Conservation (phyloP, 129 eudicot genomes). For the Mikania micrantha region DNA sequence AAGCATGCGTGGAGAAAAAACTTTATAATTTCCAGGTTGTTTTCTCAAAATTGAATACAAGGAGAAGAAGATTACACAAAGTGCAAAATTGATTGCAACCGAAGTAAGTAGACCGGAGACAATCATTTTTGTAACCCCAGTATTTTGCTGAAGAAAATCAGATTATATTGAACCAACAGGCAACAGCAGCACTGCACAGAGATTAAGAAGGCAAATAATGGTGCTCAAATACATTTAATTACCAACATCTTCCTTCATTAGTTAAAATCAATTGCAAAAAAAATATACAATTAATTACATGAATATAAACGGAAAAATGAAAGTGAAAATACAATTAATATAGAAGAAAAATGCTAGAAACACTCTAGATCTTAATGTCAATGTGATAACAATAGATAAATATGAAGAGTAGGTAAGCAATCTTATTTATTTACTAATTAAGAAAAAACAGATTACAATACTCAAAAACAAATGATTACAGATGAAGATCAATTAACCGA, state of each 20-base stretch:
- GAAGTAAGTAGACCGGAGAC: conserved; percentile 68
- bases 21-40: conserved; percentile 49
- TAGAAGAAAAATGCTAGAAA: background rate
- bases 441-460: too few relatives aligned
- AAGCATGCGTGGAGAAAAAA: conserved; percentile 46
- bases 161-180: conserved; percentile 18
- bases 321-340: background rate
- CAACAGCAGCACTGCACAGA: conserved; percentile 33
- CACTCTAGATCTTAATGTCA: background rate
- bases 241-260: background rate
- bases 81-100: conserved; percentile 51
- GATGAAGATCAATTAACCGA: too few relatives aligned
- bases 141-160: conserved; percentile 8
- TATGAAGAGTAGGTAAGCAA: too few relatives aligned
- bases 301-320: background rate
- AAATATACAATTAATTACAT: conserved; percentile 2
- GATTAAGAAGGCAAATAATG: background rate
- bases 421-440: too few relatives aligned
- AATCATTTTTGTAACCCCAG: conserved; percentile 35
- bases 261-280: too few relatives aligned
- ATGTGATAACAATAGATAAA: too few relatives aligned
- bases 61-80: conserved; percentile 47
- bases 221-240: background rate
- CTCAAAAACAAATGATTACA: too few relatives aligned
- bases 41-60: conserved; percentile 55